These are phyloP conservation scores for Fusarium poae DNA, from an alignment of 2,329 filamentous ascomycete species.

Conservation along the genomic window DNA sequence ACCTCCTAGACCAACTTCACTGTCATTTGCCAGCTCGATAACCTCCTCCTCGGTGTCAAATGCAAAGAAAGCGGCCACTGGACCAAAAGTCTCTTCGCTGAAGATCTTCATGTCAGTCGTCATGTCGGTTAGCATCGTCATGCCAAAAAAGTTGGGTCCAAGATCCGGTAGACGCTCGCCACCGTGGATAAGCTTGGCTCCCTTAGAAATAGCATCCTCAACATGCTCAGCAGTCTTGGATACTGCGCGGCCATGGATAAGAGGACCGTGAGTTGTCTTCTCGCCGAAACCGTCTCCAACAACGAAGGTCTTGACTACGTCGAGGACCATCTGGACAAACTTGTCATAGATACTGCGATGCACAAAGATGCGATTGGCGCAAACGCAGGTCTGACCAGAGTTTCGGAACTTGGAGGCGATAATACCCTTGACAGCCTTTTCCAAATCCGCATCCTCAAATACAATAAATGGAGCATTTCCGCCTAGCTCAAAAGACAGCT, in stretches of 20 bases:
- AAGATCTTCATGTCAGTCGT: conserved; percentile 74
- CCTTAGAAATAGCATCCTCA: conserved; percentile 71
- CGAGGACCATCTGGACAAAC: conserved; percentile 63
- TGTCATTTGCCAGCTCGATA: conserved; percentile 72
- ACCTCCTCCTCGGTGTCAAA: conserved; percentile 78
- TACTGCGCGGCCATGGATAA: conserved; percentile 75
- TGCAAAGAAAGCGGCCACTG: conserved; percentile 75
- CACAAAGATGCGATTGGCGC: conserved; percentile 71
- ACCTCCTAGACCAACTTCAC: conserved; percentile 77
- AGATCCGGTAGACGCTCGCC: conserved; percentile 70
- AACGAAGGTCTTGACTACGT: conserved; percentile 68
- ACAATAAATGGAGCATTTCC: conserved; percentile 83
- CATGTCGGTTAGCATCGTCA: conserved; percentile 77
- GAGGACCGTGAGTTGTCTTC: conserved; percentile 69
- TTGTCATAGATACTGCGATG: conserved; percentile 71
- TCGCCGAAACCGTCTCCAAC: conserved; percentile 68
- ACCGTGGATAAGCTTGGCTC: conserved; percentile 69
- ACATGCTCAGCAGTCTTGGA: conserved; percentile 73
- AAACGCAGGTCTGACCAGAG: conserved; percentile 79
- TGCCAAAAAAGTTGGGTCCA: conserved; percentile 75
- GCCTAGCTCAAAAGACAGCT: conserved; percentile 79
- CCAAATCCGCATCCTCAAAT: conserved; percentile 80
- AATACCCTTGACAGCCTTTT: conserved; percentile 73
- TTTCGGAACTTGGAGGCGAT: conserved; percentile 78
- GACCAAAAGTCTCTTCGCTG: conserved; percentile 79